Evolutionary conservation across 345 rosid genomes (phyloP), one percentile per base, ranked within the genome.

Genomic region (Eucalyptus guilfoylei): DNA sequence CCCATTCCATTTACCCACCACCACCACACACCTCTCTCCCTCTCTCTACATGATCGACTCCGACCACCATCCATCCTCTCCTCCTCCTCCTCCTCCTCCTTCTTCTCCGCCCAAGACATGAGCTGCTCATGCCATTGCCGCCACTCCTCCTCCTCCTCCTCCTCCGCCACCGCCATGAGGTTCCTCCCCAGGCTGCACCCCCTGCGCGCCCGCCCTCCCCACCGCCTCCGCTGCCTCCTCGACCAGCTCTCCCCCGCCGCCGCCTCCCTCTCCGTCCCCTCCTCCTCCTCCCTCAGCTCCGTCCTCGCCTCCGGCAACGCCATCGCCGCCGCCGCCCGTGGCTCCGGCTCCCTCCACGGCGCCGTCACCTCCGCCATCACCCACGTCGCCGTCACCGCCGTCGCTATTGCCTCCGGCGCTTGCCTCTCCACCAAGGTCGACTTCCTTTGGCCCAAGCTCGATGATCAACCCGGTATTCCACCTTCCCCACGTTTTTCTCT

Each of bases 371-470:
- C 96, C 40, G 92, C 96, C 87, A 94, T 95, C 91, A 93, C 97
- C 23, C 96, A 95, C 5, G 95, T 95, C 6, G 96, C 96, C 52
- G 92, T 95, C 90, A 93, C 95, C 48, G 95, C 96, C 83, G 89
- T 95, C 62, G 97, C 97, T 80, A 95, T 95, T 81, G 97, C 96
- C 87, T 95, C 97, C 49, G 97, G 97, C 10, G 97, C 96, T 88
- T 95, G 97, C 50, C 95, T 95, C 86, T 95, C 97, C 91, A 95
- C 96, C 32, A 95, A 93, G 91, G 95, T 95, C 45, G 96, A 95
- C 60, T 95, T 95, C 91, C 88, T 95, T 48, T 95, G 96, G 97
- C 97, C 97, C 49, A 95, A 95, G 90, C 83, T 90, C 52, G 93
- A 94, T 80, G 97, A 95, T 67, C 96, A 93, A 58, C 95, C 96